Percentiles rank a stretch among this genome's conserved stretches.
These are phyloP conservation scores for Nannochloris sp. DNA, from an alignment of 139 green algal species.

Conservation along the genomic window DNA sequence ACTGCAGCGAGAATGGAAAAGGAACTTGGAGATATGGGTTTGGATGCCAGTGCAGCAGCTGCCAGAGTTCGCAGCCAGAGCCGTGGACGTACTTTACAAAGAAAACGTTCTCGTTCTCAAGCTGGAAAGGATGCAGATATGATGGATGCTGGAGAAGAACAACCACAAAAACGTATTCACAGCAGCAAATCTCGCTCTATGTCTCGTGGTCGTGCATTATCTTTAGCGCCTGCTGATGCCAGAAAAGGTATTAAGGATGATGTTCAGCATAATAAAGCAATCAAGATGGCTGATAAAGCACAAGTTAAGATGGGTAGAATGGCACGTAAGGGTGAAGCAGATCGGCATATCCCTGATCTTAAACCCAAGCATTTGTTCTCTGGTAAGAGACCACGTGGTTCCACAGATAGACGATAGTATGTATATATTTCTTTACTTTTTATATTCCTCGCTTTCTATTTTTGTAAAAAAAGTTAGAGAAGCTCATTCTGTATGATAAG, in stretches of 20 bases:
- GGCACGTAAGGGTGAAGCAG: slow-evolving; percentile 51
- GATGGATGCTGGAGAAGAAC: slow-evolving; percentile 40
- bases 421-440: slow-evolving; percentile 4
- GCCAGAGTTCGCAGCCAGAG: slow-evolving; percentile 47
- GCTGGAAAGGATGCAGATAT: slow-evolving; percentile 34
- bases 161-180: slow-evolving; percentile 70
- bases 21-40: slow-evolving; percentile 68
- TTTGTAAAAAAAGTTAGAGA: no score
- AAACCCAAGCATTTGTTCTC: slow-evolving; percentile 97
- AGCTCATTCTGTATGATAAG: no score
- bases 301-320: slow-evolving; percentile 60
- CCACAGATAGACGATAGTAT: slow-evolving; percentile 65
- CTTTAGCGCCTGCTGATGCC: slow-evolving; percentile 36
- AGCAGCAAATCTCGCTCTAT: slow-evolving; percentile 77
- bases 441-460: neutral
- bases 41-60: slow-evolving; percentile 79
- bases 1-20: slow-evolving; percentile 35
- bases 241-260: slow-evolving; percentile 72
- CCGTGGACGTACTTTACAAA: slow-evolving; percentile 29
- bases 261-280: slow-evolving; percentile 68
- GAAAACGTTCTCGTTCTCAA: slow-evolving; percentile 56
- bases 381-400: slow-evolving; percentile 77
- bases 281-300: slow-evolving; percentile 82
- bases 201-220: slow-evolving; percentile 64
- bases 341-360: slow-evolving; percentile 64